phyloP scores from a whole-genome alignment of 228 moss, liverwort and hornwort genomes.

The Sphagnum magellanicum region DNA sequence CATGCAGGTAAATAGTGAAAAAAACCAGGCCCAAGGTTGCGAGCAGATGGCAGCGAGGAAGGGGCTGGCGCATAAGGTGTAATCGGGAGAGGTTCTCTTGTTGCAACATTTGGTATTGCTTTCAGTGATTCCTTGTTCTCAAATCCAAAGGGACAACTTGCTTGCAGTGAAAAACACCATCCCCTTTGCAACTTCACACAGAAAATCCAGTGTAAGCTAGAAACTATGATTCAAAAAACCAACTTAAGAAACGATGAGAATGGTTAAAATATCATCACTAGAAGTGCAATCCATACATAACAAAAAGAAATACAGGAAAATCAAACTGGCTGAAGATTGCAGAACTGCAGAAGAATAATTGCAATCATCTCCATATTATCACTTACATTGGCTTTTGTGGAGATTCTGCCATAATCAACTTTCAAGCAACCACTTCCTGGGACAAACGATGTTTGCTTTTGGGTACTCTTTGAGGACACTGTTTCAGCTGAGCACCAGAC shows the following conservation, averaged over 20 bases:
- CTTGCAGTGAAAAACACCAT: not conserved
- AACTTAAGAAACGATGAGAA: no score
- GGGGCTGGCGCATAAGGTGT: constrained; percentile 60
- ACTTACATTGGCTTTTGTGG: not conserved
- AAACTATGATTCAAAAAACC: not conserved
- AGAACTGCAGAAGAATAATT: not conserved
- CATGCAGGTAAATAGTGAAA: no score
- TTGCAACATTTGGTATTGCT: constrained; percentile 19
- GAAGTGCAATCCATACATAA: no score
- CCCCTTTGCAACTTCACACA: not conserved
- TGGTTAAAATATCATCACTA: no score
- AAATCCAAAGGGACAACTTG: constrained; percentile 35
- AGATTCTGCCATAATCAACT: not conserved
- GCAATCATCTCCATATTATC: not conserved
- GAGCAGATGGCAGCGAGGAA: constrained; percentile 39
- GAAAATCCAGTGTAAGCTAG: not conserved
- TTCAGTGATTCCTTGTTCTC: constrained; percentile 16
- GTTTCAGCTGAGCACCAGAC: not conserved
- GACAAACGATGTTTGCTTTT: not conserved
- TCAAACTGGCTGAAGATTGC: not conserved
- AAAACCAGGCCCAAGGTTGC: constrained; percentile 61
- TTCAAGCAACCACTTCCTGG: not conserved
- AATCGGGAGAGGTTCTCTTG: constrained; percentile 17
- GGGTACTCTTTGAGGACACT: not conserved
- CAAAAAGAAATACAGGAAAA: no score